Evolutionary conservation across 805 yeast species (phyloP).

Genomic region (Debaryomyces castellii): DNA sequence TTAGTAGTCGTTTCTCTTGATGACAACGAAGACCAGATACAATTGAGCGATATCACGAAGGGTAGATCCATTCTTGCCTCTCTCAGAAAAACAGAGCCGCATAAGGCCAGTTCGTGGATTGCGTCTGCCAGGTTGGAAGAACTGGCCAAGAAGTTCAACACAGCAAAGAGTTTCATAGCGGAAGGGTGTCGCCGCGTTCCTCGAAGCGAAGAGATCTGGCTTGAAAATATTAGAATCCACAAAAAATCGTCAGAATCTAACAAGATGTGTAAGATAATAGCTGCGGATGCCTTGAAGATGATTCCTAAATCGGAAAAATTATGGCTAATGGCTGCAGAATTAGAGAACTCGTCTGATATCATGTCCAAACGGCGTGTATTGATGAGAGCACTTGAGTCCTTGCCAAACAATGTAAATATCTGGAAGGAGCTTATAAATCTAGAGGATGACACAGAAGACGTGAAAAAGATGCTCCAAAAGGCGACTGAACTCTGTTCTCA

Average conservation of each 20-base stretch:
- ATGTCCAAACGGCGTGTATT: constrained; percentile 55
- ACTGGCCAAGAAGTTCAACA: constrained; percentile 50
- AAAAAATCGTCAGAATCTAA: constrained; percentile 36
- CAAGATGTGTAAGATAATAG: constrained; percentile 54
- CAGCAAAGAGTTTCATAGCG: constrained; percentile 62
- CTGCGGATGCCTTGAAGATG: constrained; percentile 61
- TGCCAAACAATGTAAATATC: constrained; percentile 57
- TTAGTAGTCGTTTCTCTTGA: constrained; percentile 14
- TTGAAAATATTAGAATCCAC: constrained; percentile 71
- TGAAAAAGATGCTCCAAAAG: constrained; percentile 52
- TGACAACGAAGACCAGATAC: constrained; percentile 24
- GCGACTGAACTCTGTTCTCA: constrained; percentile 70
- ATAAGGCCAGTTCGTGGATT: constrained; percentile 78
- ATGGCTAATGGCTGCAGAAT: constrained; percentile 71
- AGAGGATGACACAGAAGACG: constrained; percentile 54
- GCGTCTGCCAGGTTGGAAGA: constrained; percentile 81
- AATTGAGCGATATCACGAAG: constrained; percentile 53
- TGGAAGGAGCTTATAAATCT: constrained; percentile 68
- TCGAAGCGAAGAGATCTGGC: constrained; percentile 72
- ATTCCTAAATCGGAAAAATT: constrained; percentile 57
- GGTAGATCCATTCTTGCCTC: constrained; percentile 64
- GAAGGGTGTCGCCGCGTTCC: constrained; percentile 77
- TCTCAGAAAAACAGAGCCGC: constrained; percentile 69
- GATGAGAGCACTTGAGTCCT: constrained; percentile 66
- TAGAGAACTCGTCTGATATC: constrained; percentile 54